Percentiles rank a stretch among this genome's conserved stretches.
These are phyloP conservation scores for Rhodamnia argentea DNA, from an alignment of 345 rosid genomes.

Conservation along the genomic window DNA sequence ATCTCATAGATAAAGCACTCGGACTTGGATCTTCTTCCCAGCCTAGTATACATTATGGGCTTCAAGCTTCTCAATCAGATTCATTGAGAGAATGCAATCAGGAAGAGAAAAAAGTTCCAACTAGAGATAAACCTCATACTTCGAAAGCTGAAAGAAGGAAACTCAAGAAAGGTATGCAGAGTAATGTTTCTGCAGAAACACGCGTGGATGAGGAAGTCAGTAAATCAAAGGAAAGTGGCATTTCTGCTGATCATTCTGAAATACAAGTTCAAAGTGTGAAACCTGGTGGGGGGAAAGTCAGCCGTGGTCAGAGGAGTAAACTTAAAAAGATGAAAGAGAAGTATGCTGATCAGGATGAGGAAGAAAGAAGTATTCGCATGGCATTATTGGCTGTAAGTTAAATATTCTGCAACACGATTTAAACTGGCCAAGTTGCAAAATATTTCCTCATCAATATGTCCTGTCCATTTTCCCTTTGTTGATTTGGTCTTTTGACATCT, in stretches of 20 bases:
- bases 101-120: conserved; percentile 34
- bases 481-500: neutral
- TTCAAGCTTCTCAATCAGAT: conserved; percentile 33
- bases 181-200: conserved; percentile 16
- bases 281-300: conserved; percentile 51
- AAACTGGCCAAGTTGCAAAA: neutral
- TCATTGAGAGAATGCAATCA: conserved; percentile 19
- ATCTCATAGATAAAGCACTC: conserved; percentile 91
- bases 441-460: neutral
- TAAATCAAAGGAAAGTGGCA: conserved; percentile 18
- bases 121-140: conserved; percentile 58
- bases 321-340: conserved; percentile 98
- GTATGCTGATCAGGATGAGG: conserved; percentile 96
- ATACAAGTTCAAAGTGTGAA: conserved; percentile 29
- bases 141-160: conserved; percentile 92
- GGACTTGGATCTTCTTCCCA: conserved; percentile 63
- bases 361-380: conserved; percentile 77
- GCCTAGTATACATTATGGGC: conserved; percentile 25
- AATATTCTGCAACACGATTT: neutral
- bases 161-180: conserved; percentile 66
- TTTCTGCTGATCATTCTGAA: conserved; percentile 26
- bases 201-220: conserved; percentile 27
- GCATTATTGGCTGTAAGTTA: conserved; percentile 83
- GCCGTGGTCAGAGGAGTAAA: conserved; percentile 85
- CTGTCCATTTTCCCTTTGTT: neutral